These are phyloP conservation scores for Amoebophrya sp. DNA, from an alignment of 169 alveolate species.

Conservation along the genomic window DNA sequence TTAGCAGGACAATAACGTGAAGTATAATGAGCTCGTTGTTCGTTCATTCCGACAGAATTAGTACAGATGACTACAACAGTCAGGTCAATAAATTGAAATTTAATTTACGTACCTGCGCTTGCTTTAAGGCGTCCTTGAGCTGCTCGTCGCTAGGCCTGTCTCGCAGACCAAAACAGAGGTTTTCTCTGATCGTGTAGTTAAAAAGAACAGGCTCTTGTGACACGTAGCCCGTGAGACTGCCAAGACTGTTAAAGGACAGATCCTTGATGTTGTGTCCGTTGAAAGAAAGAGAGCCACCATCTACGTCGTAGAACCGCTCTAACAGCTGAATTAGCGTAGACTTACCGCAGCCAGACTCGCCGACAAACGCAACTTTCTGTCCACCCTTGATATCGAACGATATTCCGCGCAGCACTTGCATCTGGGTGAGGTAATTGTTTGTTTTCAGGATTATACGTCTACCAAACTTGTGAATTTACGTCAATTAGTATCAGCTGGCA, in stretches of 20 bases:
- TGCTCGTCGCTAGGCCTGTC: background rate
- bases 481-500: no score
- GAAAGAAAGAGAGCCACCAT: background rate
- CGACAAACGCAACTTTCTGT: constrained; percentile 68
- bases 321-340: constrained; percentile 65
- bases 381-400: constrained; percentile 54
- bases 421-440: no score
- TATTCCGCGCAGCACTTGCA: no score
- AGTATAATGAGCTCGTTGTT: no score
- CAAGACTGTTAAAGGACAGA: background rate
- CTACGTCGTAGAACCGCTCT: constrained; percentile 28
- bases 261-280: background rate
- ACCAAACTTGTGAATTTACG: no score
- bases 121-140: background rate
- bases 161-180: background rate
- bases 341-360: constrained; percentile 79
- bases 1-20: no score
- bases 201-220: constrained; percentile 47
- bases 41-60: no score
- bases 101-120: no score
- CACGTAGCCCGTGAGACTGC: constrained; percentile 39
- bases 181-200: constrained; percentile 34
- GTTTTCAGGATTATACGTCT: no score
- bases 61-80: no score
- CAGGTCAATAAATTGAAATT: no score